Conservation (phyloP, 352 stramenopile species). For the Pythium dissimile region DNA sequence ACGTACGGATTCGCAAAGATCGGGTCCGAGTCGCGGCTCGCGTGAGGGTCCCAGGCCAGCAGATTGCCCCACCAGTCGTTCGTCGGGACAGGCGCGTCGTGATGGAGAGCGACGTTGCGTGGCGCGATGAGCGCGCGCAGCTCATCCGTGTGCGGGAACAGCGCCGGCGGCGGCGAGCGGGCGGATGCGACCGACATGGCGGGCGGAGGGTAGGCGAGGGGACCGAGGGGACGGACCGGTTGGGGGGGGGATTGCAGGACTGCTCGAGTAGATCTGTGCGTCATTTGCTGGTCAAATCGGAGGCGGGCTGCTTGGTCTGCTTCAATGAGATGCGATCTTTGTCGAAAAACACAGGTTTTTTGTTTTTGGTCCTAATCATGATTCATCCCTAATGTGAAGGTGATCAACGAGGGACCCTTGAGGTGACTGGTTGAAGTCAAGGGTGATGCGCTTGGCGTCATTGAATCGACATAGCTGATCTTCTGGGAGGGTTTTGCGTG, state of each 20-base stretch:
- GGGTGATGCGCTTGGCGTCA: too few relatives aligned
- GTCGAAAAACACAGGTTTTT: too few relatives aligned
- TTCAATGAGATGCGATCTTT: too few relatives aligned
- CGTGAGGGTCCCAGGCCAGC: conserved; percentile 43
- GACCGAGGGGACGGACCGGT: background rate
- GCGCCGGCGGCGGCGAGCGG: conserved; percentile 23
- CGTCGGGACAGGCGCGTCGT: conserved; percentile 49
- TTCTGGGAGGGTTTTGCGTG: too few relatives aligned
- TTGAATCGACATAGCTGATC: too few relatives aligned
- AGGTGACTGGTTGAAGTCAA: too few relatives aligned
- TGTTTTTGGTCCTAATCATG: too few relatives aligned
- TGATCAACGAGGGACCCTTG: too few relatives aligned
- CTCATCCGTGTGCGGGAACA: conserved; percentile 49
- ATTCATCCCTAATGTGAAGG: too few relatives aligned
- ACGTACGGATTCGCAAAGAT: conserved; percentile 73
- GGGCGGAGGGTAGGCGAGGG: background rate
- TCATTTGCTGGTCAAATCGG: too few relatives aligned
- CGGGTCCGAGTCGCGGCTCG: conserved; percentile 54
- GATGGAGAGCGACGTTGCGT: conserved; percentile 31
- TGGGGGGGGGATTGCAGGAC: background rate
- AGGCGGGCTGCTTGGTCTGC: too few relatives aligned
- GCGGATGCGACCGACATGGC: conserved; percentile 12
- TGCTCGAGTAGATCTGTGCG: too few relatives aligned
- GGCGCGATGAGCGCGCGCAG: conserved; percentile 50
- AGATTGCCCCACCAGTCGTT: conserved; percentile 88